Conservation (phyloP, 352 stramenopile genomes). For the Blastocystis sp. region DNA sequence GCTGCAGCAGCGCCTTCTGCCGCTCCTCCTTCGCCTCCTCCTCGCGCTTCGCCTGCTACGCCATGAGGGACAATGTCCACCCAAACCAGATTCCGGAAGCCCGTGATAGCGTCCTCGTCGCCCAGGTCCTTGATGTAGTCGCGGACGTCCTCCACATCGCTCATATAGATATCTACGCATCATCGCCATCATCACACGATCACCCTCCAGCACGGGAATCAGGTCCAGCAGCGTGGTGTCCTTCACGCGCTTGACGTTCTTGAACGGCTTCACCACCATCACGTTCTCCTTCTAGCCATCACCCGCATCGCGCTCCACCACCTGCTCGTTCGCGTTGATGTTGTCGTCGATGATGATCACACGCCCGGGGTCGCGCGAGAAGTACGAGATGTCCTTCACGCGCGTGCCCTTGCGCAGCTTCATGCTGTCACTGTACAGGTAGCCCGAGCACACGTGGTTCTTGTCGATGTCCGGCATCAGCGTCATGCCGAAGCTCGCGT, state of each 20-base stretch:
- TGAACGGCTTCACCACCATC: conserved; percentile 52
- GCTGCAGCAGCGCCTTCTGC: conserved; percentile 28
- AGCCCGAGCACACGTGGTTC: background rate
- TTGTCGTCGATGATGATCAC: conserved; percentile 30
- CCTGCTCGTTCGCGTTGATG: background rate
- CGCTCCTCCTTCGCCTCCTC: conserved; percentile 19
- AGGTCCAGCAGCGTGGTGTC: conserved; percentile 44
- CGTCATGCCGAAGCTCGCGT: background rate
- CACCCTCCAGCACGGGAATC: conserved; percentile 43
- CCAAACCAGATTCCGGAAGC: background rate
- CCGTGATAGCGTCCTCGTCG: background rate
- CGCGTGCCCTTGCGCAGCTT: conserved; percentile 1
- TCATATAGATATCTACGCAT: conserved; percentile 11
- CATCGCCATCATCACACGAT: background rate
- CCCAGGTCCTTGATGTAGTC: conserved; percentile 5
- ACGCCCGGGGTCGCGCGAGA: conserved; percentile 7
- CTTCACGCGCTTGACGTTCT: background rate
- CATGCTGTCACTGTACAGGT: background rate
- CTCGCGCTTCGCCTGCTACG: conserved; percentile 18
- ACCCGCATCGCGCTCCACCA: background rate
- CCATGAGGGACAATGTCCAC: background rate
- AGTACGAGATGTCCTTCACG: background rate
- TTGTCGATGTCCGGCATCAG: background rate
- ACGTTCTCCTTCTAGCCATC: conserved; percentile 28
- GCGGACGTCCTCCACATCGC: conserved; percentile 3